These are phyloP conservation scores for Tylopilus intermedius DNA, from an alignment of 768 basidiomycete genomes.

Conservation along the genomic window DNA sequence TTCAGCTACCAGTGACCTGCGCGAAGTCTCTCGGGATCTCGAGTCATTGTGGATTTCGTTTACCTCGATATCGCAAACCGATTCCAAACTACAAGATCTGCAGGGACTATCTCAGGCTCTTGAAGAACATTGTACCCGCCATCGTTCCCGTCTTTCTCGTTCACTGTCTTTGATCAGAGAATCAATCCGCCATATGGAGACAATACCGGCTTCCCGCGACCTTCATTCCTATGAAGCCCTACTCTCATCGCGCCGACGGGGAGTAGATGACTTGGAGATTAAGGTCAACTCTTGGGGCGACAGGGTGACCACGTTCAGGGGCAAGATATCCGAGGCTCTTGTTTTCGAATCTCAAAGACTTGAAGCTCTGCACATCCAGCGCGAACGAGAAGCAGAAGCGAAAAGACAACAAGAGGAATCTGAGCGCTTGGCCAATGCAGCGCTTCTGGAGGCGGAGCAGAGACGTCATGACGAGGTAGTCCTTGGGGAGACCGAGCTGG, in stretches of 20 bases:
- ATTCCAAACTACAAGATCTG: slow-evolving; percentile 34
- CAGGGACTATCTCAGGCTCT: slow-evolving; percentile 33
- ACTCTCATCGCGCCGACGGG: slow-evolving; percentile 43
- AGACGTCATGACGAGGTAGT: slow-evolving; percentile 28
- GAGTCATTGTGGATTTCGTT: slow-evolving; percentile 35
- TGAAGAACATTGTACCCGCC: slow-evolving; percentile 31
- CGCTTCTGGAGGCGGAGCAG: slow-evolving; percentile 28
- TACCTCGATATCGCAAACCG: slow-evolving; percentile 22
- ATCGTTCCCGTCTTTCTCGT: slow-evolving; percentile 37
- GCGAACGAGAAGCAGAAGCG: slow-evolving; percentile 26
- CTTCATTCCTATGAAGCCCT: slow-evolving; percentile 43
- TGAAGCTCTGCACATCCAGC: slow-evolving; percentile 35
- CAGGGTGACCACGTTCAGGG: slow-evolving; percentile 25
- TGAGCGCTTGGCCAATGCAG: slow-evolving; percentile 31
- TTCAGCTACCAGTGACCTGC: slow-evolving; percentile 36
- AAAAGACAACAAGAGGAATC: slow-evolving; percentile 15
- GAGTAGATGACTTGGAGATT: slow-evolving; percentile 48
- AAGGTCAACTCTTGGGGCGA: slow-evolving; percentile 48
- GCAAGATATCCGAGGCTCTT: slow-evolving; percentile 36
- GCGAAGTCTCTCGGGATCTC: slow-evolving; percentile 37
- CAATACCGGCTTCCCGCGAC: slow-evolving; percentile 40
- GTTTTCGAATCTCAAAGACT: slow-evolving; percentile 39
- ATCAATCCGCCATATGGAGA: slow-evolving; percentile 53
- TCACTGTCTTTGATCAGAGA: slow-evolving; percentile 53
- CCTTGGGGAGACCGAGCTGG: neutral